Evolutionary conservation across 805 yeast genomes (phyloP).

Genomic region (Maudiozyma barnettii): DNA sequence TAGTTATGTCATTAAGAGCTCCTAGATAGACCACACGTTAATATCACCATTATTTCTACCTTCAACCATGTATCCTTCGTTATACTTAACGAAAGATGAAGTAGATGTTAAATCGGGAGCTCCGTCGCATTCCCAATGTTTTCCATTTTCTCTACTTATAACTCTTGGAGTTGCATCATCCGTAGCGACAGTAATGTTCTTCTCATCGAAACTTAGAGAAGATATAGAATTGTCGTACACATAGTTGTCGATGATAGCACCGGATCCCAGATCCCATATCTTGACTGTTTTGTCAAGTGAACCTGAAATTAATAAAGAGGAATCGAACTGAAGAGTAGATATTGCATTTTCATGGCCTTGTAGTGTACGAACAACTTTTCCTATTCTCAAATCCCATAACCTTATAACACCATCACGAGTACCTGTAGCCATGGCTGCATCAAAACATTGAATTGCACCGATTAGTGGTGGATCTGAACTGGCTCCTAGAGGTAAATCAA

Average conservation of each 20-base stretch:
- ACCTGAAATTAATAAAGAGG: conserved; percentile 51
- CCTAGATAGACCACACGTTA: conserved; percentile 51
- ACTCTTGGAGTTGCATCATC: conserved; percentile 40
- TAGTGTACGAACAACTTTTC: conserved; percentile 51
- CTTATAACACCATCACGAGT: conserved; percentile 66
- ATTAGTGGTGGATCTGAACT: conserved; percentile 34
- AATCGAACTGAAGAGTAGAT: conserved; percentile 59
- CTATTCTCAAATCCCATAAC: conserved; percentile 66
- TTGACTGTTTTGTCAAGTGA: conserved; percentile 52
- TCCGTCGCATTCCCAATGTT: conserved; percentile 46
- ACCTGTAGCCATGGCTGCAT: conserved; percentile 71
- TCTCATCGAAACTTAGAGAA: conserved; percentile 47
- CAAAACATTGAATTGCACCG: conserved; percentile 59
- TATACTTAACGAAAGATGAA: conserved; percentile 51
- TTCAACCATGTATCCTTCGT: conserved; percentile 57
- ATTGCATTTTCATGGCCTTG: conserved; percentile 64
- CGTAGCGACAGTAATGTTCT: conserved; percentile 47
- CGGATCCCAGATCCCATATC: conserved; percentile 65
- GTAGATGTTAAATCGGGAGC: conserved; percentile 47
- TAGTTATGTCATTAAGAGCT: too few species aligned
- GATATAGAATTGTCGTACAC: conserved; percentile 49
- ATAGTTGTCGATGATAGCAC: conserved; percentile 49
- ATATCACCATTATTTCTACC: conserved; percentile 53
- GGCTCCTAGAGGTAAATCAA: conserved; percentile 3
- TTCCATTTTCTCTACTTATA: conserved; percentile 45